Conservation (phyloP, 1,139 yeast species). For the Suhomyces wounanorum region DNA sequence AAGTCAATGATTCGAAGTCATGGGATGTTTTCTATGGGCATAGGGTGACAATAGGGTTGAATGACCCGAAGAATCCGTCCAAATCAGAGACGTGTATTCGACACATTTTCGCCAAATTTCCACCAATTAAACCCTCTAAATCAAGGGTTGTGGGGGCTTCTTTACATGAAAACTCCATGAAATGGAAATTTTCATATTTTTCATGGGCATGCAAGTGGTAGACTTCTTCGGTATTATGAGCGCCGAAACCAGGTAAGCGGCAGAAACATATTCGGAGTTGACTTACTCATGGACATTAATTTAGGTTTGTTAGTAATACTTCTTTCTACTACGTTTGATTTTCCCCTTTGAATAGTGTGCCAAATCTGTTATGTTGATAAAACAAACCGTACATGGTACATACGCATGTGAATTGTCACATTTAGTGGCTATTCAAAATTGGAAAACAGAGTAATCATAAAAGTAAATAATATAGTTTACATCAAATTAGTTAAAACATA, state of each 20-base stretch:
- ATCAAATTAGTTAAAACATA: slow-evolving; percentile 1
- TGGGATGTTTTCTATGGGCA: not conserved
- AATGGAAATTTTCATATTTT: not conserved
- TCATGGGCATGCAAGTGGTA: not conserved
- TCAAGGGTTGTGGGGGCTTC: too few species aligned
- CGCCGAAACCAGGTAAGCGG: not conserved
- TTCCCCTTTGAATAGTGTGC: too few species aligned
- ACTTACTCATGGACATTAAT: too few species aligned
- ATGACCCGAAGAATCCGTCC: not conserved
- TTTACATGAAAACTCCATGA: not conserved
- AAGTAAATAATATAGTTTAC: too few species aligned
- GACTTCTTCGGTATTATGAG: not conserved
- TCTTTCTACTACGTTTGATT: too few species aligned
- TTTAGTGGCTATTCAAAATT: too few species aligned
- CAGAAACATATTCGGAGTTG: not conserved
- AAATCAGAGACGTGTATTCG: not conserved
- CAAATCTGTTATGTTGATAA: too few species aligned
- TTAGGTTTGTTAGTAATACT: too few species aligned
- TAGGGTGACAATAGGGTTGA: not conserved
- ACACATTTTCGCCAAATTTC: not conserved
- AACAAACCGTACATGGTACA: too few species aligned
- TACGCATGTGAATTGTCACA: not conserved
- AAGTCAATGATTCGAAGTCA: slow-evolving; percentile 1
- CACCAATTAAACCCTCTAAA: too few species aligned
- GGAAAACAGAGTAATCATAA: too few species aligned